Evolutionary conservation across 805 yeast genomes (phyloP), one percentile per base, ranked within the genome.

Genomic region (Sungouiozyma ichnusensis): DNA sequence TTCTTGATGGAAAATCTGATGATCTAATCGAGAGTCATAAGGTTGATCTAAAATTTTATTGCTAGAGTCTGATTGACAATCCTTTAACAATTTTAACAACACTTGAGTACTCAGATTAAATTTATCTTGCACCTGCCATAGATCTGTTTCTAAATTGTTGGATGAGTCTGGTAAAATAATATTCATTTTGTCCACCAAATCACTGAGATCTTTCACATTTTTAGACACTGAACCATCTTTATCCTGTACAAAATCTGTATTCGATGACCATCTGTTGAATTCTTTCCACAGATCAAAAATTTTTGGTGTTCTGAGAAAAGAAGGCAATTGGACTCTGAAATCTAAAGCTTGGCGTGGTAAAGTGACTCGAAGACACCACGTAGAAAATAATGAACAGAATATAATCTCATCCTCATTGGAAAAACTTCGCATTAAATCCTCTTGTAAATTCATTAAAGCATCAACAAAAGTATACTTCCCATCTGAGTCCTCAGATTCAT

Each of bases 281-380:
- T 88, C 97, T 46, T 73, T 74, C 55, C 74, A 72, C 47, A 87
- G 63, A 60, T 85, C 95, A 62, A 85, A 86, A 18, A 81, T 72
- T 36, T 79, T 69, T 2, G 95, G 83, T 49, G 80, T 79, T 57
- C 80, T 85, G 44, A 88, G 63, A 57, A 81, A 85, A 3, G 74
- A 68, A 0, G 95, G 95, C 43, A 87, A 68, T 3, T 69, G 72
- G 44, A 82, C 78, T 9, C 76, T 72, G 56, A 81, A 77, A 55
- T 85, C 94, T 34, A 85, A 69, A 6, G 94, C 85, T 58, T 86
- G 94, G 38, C 94, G 71, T 11, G 83, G 81, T 31, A 88, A 64
- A 54, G 80, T 81, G 38, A 88, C 88, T 45, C 87, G 71, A 38
- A 87, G 65, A 52, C 80, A 80, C 80, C 81, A 78, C 9, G 81